Evolutionary conservation across 2,329 filamentous ascomycete species (phyloP).

Genomic region (Monilinia fructicola): DNA sequence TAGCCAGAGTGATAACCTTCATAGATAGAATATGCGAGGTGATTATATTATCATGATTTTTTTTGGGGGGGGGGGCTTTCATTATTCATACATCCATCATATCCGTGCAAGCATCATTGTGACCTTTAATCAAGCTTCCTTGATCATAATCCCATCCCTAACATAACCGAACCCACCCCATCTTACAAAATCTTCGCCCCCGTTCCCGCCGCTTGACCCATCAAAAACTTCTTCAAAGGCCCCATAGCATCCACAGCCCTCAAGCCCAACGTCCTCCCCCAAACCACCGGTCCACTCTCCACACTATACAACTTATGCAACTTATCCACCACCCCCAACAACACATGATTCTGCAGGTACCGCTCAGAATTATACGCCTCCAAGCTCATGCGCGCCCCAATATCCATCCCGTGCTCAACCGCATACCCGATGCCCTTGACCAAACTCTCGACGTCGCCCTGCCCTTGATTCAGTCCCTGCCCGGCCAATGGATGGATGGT

Average conservation of each 20-base stretch:
- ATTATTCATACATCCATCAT: constrained; percentile 3
- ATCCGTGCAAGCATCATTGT: background rate
- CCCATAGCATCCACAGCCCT: constrained; percentile 71
- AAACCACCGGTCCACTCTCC: constrained; percentile 74
- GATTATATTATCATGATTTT: background rate
- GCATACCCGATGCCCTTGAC: constrained; percentile 72
- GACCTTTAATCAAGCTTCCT: background rate
- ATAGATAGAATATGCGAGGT: background rate
- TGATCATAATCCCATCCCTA: background rate
- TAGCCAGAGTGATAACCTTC: background rate
- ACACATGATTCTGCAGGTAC: constrained; percentile 76
- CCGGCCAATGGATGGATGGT: constrained; percentile 93
- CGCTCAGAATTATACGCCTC: constrained; percentile 79
- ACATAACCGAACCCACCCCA: background rate
- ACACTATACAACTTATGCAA: constrained; percentile 90
- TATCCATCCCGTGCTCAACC: constrained; percentile 80
- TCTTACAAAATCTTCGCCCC: constrained; percentile 48
- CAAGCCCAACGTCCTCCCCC: constrained; percentile 74
- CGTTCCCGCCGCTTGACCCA: constrained; percentile 67
- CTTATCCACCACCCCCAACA: constrained; percentile 82
- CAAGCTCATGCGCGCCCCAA: constrained; percentile 74
- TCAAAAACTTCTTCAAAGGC: constrained; percentile 79
- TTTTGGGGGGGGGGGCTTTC: background rate
- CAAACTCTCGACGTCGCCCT: constrained; percentile 82
- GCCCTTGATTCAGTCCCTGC: constrained; percentile 90